These are phyloP conservation scores for Comarum palustre DNA, from an alignment of 306 rosid genomes.

Conservation along the genomic window DNA sequence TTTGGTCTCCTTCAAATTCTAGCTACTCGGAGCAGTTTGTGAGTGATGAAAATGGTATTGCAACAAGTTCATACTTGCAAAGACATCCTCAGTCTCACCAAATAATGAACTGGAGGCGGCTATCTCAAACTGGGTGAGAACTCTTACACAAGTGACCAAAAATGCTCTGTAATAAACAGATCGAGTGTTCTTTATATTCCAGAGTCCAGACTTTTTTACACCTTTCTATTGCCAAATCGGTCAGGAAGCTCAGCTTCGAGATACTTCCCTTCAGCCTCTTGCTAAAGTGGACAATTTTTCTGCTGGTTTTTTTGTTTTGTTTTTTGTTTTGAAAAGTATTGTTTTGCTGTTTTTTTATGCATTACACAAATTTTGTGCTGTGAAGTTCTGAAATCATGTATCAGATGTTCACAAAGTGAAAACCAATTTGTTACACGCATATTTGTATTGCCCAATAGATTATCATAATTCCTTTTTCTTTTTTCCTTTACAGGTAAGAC, in stretches of 20 bases:
- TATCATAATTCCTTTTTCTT: not conserved
- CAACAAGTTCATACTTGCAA: slow-evolving; percentile 62
- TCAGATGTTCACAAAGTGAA: slow-evolving; percentile 8
- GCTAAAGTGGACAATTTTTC: not conserved
- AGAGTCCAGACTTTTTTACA: not conserved
- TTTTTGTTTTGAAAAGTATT: too few relatives aligned
- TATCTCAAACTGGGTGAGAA: slow-evolving; percentile 87
- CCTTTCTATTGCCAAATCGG: slow-evolving; percentile 16
- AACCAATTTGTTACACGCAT: not conserved
- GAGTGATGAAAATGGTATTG: slow-evolving; percentile 66
- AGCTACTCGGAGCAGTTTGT: slow-evolving; percentile 70
- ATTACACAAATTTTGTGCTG: too few relatives aligned
- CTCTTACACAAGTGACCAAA: slow-evolving; percentile 21
- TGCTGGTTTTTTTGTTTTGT: too few relatives aligned
- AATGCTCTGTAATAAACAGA: not conserved
- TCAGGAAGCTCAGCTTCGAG: not conserved
- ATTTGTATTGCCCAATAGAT: not conserved
- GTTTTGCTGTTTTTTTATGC: too few relatives aligned
- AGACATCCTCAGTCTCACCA: slow-evolving; percentile 93
- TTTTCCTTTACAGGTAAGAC: slow-evolving; percentile 45
- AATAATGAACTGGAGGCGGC: slow-evolving; percentile 72
- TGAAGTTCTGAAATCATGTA: not conserved
- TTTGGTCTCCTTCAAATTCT: slow-evolving; percentile 71
- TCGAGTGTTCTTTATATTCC: not conserved
- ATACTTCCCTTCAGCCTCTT: not conserved